Evolutionary conservation across 2,329 filamentous ascomycete species (phyloP).

Genomic region (Leptosphaerulina australis): DNA sequence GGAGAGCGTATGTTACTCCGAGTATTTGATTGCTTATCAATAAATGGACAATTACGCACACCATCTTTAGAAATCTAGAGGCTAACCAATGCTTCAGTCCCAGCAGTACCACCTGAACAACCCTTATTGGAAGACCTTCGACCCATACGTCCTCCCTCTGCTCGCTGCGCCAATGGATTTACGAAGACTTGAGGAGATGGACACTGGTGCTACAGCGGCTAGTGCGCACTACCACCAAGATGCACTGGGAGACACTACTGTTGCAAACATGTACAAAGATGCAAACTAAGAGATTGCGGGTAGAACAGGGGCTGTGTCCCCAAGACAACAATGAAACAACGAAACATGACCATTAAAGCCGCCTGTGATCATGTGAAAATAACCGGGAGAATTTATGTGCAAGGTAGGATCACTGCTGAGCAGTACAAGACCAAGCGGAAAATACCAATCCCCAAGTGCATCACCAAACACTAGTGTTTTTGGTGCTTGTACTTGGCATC

Average conservation of each 20-base stretch:
- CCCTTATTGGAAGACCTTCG: constrained; percentile 78
- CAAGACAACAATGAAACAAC: too few species aligned
- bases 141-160: constrained; percentile 73
- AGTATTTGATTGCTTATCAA: not conserved
- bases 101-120: constrained; percentile 60
- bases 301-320: too few species aligned
- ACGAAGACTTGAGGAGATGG: constrained; percentile 69
- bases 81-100: constrained; percentile 26
- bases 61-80: not conserved
- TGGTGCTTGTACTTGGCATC: constrained; percentile 4
- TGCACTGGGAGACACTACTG: constrained; percentile 21
- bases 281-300: constrained; percentile 8
- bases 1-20: constrained; percentile 60
- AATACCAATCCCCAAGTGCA: not conserved
- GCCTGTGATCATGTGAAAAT: not conserved
- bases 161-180: constrained; percentile 73
- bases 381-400: not conserved
- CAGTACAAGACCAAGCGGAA: too few species aligned
- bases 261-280: constrained; percentile 26
- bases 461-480: not conserved
- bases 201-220: constrained; percentile 58
- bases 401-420: too few species aligned
- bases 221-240: constrained; percentile 33
- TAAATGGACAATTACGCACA: not conserved
- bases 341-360: too few species aligned